Conservation (phyloP, 1,284 basidiomycete species). For the Apiotrichum mycotoxinovorans region DNA sequence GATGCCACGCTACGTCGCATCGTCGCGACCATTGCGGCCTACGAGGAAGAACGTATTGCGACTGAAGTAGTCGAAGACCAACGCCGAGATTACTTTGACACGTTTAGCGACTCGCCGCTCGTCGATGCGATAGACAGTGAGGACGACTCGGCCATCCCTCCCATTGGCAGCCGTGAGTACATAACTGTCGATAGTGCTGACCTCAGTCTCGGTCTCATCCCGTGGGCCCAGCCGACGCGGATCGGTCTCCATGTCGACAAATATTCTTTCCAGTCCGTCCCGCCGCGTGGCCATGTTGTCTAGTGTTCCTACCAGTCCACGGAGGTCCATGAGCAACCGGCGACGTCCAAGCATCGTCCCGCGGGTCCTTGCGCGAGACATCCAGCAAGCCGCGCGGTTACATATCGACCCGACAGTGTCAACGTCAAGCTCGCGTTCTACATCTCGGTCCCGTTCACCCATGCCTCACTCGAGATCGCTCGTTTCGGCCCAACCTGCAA, state of each 20-base stretch:
- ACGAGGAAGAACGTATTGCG: conserved; percentile 75
- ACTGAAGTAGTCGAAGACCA: conserved; percentile 25
- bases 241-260: conserved; percentile 34
- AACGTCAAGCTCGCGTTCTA: conserved; percentile 84
- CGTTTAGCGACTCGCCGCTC: conserved; percentile 38
- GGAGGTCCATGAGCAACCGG: conserved; percentile 24
- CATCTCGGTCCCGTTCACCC: conserved; percentile 91
- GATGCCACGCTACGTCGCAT: conserved; percentile 91
- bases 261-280: conserved; percentile 29
- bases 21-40: conserved; percentile 85
- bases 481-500: conserved; percentile 14
- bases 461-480: conserved; percentile 65
- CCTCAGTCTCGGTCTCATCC: conserved; percentile 22
- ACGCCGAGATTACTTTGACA: conserved; percentile 45
- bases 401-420: conserved; percentile 47
- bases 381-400: background rate
- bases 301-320: conserved; percentile 30
- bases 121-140: conserved; percentile 40
- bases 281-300: conserved; percentile 30
- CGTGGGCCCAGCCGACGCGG: conserved; percentile 37
- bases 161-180: conserved; percentile 12
- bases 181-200: background rate
- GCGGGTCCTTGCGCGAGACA: conserved; percentile 34
- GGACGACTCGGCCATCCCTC: conserved; percentile 24
- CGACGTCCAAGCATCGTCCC: conserved; percentile 40